Evolutionary conservation across 805 yeast species (phyloP), one percentile per base, ranked within the genome.

Genomic region (Yarrowia sp.): DNA sequence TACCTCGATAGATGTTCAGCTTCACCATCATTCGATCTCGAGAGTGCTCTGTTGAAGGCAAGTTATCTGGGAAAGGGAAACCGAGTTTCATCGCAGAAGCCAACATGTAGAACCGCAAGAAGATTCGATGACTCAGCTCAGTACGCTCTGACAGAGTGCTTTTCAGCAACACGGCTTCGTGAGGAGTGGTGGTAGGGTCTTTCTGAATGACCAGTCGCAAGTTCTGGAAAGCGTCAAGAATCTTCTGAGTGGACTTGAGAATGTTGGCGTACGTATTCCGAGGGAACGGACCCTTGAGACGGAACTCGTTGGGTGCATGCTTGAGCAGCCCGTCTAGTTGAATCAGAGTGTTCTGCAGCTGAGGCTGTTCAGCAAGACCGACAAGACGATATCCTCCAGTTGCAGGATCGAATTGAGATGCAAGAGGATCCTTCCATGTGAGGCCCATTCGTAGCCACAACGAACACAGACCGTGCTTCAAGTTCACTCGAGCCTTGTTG

Each of bases 391-490:
- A 35, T 8, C 38, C 59, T 40, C 69, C 56, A 10, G 73, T 71
- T 9, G 42, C 63, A 8, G 69, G 70, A 16, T 68, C 50, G n/a
- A 40, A 52, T 48, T 42, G 40, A 63, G 56, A 45, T 66, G 70
- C 55, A 82, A 84, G 70, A 1, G 93, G 92, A 72, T 90, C 94
- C 72, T 88, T 88, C 97, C 96, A 91, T 9, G 87, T 82, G 26
- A 91, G 83, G 1, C 97, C 97, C 83, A 91, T 83, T 53, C 92
- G 80, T 49, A 91, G 79, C 97, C 97, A 91, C 26, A 90, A 80
- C 2, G 87, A 79, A 0, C 91, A 85, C 26, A 91, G 75, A 0
- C 91, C 91, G 36, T 82, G 81, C 70, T 90, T 86, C 70, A 91
- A 78, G 59, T 92, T 79, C 14, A 85, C 81, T 56, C 97, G 81